Evolutionary conservation across 345 rosid species (phyloP), one percentile per base, ranked within the genome.

Genomic region (Citrus sinensis): DNA sequence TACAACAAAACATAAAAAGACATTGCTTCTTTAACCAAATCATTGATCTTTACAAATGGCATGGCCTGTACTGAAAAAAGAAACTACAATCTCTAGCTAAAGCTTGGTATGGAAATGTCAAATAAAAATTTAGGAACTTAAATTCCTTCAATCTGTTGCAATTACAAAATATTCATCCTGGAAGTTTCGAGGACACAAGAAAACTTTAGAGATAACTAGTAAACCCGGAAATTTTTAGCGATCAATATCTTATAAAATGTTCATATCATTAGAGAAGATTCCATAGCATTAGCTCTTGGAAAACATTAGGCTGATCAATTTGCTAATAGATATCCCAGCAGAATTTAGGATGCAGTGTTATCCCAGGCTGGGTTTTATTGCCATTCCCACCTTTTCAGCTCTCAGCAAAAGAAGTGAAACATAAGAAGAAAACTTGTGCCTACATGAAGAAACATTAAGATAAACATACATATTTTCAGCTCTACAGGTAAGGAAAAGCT

Each of bases 11-110:
- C 3, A 67, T 49, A 39, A 62, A 63, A 30, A 37, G 17, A 24
- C 35, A 46, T 46, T 24, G 77, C 46, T 78, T 67, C 71, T 11
- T 68, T 65, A 37, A 29, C 61, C 20, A 67, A 13, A 56, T 55
- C 46, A 79, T 24, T 67, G 46, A 69, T 56, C 40, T 71, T 54
- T 68, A 24, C 60, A 20, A 75, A 49, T 16, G 24, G 62, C 42
- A 70, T 19, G 64, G 14, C 16, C 22, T 25, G 39, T 19, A 54
- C 46, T 58, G 51, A 46, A 46, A 46, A 46, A 46, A 11, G 14
- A 58, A 34, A 49, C 19, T 67, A 59, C 32, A 51, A 55, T 80
- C 14, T 75, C 25, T 27, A 35, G 66, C 62, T 75, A 58, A 70
- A 32, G 46, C 59, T 62, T 9, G 70, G 24, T 5, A 8, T 80